phyloP scores from a whole-genome alignment of 2,329 filamentous ascomycete species.

The Anisogramma anomala region DNA sequence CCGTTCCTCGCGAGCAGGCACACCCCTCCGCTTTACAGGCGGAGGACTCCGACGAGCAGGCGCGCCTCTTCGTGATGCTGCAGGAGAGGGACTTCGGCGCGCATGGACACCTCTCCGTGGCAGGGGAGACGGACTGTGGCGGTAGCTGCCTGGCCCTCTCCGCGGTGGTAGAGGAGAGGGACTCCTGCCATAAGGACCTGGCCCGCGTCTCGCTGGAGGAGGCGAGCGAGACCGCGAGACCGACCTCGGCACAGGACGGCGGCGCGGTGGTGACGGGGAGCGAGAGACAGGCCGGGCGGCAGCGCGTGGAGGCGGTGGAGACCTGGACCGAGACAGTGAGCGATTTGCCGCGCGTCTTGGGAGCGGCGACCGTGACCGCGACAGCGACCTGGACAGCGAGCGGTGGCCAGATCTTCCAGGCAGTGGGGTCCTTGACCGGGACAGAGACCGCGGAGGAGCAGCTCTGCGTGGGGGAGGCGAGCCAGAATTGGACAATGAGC shows the following conservation, averaged over 20 bases:
- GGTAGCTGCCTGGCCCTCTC: slow-evolving; percentile 7
- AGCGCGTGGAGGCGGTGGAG: slow-evolving; percentile 5
- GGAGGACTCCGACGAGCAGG: too few relatives aligned
- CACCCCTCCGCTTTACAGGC: too few relatives aligned
- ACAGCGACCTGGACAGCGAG: slow-evolving; percentile 5
- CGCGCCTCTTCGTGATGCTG: too few relatives aligned
- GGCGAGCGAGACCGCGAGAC: slow-evolving; percentile 5
- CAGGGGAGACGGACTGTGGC: slow-evolving; percentile 5
- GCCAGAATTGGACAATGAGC: slow-evolving; percentile 8
- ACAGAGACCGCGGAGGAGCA: slow-evolving; percentile 1
- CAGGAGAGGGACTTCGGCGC: too few relatives aligned
- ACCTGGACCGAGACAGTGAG: slow-evolving; percentile 2
- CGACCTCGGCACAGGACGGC: slow-evolving; percentile 2
- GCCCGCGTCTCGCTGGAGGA: slow-evolving; percentile 3
- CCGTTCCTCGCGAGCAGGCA: too few relatives aligned
- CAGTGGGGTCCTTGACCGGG: slow-evolving; percentile 1
- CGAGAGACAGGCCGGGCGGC: slow-evolving; percentile 2
- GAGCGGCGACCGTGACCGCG: slow-evolving; percentile 8
- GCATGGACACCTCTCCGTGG: slow-evolving; percentile 1
- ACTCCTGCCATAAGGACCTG: neutral
- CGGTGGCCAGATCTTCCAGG: neutral
- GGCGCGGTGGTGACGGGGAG: slow-evolving; percentile 9
- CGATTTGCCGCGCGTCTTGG: slow-evolving; percentile 2
- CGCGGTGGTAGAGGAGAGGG: slow-evolving; percentile 3
- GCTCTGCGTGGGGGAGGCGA: slow-evolving; percentile 11